Evolutionary conservation across 306 rosid species (phyloP).

Genomic region (Begonia loranthoides): DNA sequence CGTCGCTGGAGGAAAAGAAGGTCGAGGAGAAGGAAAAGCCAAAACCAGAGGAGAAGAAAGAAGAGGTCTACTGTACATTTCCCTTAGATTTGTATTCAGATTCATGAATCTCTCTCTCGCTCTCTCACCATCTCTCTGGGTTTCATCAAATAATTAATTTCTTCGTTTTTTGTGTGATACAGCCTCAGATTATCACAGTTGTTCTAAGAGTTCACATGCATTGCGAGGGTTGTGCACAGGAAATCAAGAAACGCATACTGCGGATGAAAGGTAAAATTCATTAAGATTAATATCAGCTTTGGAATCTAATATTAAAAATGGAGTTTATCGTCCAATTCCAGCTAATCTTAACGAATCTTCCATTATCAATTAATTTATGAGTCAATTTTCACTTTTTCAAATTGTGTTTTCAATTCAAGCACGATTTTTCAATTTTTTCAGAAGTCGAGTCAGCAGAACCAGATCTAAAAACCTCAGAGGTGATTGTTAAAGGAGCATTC

Average conservation of each 20-base stretch:
- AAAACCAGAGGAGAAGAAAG: constrained; percentile 65
- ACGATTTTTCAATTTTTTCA: constrained; percentile 2
- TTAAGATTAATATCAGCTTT: background rate
- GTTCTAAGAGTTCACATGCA: constrained; percentile 78
- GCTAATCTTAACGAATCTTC: too few species aligned
- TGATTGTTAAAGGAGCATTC: constrained; percentile 65
- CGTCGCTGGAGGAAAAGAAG: constrained; percentile 42
- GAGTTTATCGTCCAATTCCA: too few species aligned
- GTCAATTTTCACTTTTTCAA: background rate
- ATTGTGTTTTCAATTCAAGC: background rate
- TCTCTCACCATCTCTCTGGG: background rate
- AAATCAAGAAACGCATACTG: constrained; percentile 69
- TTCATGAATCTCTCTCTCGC: background rate
- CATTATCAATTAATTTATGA: too few species aligned
- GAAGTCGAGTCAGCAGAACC: constrained; percentile 82
- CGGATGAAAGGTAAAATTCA: constrained; percentile 52
- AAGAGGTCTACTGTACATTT: constrained; percentile 32
- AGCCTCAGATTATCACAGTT: constrained; percentile 37
- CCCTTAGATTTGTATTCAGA: background rate
- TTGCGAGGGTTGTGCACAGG: constrained; percentile 89
- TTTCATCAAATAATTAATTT: background rate
- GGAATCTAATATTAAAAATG: too few species aligned
- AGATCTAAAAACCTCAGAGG: constrained; percentile 69
- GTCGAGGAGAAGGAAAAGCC: constrained; percentile 48
- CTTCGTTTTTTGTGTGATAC: constrained; percentile 2